Percentiles rank a stretch among this genome's conserved stretches.
phyloP scores from a whole-genome alignment of 2,329 filamentous ascomycete species.

The Amylocarpus encephaloides region DNA sequence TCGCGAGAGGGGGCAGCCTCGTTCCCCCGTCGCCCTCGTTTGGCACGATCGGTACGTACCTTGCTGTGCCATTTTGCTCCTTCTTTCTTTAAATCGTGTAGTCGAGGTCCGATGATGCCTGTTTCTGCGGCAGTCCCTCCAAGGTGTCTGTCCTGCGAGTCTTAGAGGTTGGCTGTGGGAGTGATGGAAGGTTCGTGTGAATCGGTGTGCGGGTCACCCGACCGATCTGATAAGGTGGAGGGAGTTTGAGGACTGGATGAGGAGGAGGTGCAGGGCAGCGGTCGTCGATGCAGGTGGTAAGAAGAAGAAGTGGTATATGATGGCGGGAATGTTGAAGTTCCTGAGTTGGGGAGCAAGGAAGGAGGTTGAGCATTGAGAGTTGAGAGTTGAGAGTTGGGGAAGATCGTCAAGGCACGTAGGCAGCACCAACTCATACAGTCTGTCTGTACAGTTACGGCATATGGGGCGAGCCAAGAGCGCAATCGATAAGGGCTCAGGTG shows the following conservation, averaged over 20 bases:
- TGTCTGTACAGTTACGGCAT: no score
- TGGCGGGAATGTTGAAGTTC: not conserved
- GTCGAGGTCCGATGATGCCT: not conserved
- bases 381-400: not conserved
- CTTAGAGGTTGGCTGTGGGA: not conserved
- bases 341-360: not conserved
- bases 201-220: no score
- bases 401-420: slow-evolving; percentile 3
- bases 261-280: not conserved
- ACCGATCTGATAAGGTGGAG: not conserved
- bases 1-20: slow-evolving; percentile 8
- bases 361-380: not conserved
- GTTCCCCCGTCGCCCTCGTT: not conserved
- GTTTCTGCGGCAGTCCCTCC: not conserved
- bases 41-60: slow-evolving; percentile 11
- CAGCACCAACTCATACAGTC: not conserved
- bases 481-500: slow-evolving; percentile 6
- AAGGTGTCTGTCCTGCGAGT: not conserved
- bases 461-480: not conserved
- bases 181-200: not conserved
- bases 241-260: not conserved
- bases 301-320: not conserved
- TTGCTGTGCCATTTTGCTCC: slow-evolving; percentile 16
- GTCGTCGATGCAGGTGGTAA: not conserved
- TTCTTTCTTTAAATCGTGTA: not conserved